phyloP scores from a whole-genome alignment of 2,329 filamentous ascomycete species.

The Xylaria sp. region DNA sequence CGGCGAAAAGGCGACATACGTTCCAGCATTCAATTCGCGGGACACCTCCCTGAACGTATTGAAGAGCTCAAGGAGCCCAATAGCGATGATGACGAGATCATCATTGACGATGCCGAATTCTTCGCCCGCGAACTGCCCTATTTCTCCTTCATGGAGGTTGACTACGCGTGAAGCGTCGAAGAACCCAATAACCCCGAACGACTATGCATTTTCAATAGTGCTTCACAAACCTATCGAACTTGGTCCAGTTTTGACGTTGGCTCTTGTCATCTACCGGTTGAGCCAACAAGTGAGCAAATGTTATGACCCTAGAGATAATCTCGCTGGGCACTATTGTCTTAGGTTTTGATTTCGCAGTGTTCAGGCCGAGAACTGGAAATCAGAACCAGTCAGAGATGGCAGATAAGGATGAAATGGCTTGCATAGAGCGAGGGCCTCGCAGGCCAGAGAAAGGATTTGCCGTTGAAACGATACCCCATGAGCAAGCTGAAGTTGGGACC shows the following conservation, averaged over 20 bases:
- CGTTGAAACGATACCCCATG: slow-evolving; percentile 14
- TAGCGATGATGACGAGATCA: slow-evolving; percentile 31
- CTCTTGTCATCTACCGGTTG: too few species aligned
- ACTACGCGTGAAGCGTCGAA: slow-evolving; percentile 24
- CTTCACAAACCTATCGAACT: too few species aligned
- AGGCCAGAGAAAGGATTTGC: slow-evolving; percentile 22
- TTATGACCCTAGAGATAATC: slow-evolving; percentile 10
- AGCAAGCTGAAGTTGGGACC: slow-evolving; percentile 14
- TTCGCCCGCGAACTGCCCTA: slow-evolving; percentile 32
- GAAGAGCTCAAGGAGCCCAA: slow-evolving; percentile 33
- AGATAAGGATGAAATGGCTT: slow-evolving; percentile 19
- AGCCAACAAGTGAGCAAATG: slow-evolving; percentile 10
- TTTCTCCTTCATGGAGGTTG: slow-evolving; percentile 33
- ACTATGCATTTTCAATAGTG: neutral
- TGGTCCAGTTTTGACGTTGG: neutral
- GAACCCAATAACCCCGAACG: slow-evolving; percentile 2
- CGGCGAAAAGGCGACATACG: slow-evolving; percentile 32
- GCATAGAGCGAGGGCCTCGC: slow-evolving; percentile 28
- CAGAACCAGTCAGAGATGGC: slow-evolving; percentile 8
- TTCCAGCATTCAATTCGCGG: slow-evolving; percentile 29
- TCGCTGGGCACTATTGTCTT: slow-evolving; percentile 1
- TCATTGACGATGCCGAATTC: slow-evolving; percentile 29
- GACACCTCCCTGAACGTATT: slow-evolving; percentile 29
- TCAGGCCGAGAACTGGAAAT: slow-evolving; percentile 2
- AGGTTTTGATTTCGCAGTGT: slow-evolving; percentile 1